These are phyloP conservation scores for Magnaporthales sp. DNA, from an alignment of 2,329 filamentous ascomycete genomes.

Conservation along the genomic window DNA sequence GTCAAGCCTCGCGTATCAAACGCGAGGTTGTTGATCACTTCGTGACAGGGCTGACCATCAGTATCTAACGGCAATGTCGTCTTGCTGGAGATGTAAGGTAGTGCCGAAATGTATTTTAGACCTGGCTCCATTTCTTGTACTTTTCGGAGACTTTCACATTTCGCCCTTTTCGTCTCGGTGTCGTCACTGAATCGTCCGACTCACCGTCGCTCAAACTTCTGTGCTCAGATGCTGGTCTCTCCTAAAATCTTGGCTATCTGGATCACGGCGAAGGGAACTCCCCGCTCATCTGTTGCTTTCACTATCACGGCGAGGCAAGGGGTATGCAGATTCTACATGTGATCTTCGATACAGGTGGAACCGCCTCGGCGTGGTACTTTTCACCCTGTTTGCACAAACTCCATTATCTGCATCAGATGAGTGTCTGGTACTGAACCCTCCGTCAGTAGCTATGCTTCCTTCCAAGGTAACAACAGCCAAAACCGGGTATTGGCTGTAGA, in stretches of 20 bases:
- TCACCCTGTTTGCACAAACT: background rate
- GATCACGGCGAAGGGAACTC: background rate
- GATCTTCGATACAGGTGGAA: background rate
- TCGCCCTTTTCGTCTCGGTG: background rate
- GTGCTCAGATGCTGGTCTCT: background rate
- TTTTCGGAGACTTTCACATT: background rate
- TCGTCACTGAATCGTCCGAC: background rate
- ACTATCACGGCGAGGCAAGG: background rate
- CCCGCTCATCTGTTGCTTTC: background rate
- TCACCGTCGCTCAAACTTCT: background rate
- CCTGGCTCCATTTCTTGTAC: no score
- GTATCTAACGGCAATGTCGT: background rate
- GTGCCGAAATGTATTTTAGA: no score
- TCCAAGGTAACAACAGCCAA: background rate
- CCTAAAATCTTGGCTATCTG: background rate
- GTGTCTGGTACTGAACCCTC: background rate
- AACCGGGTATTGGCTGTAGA: background rate
- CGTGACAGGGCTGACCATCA: background rate
- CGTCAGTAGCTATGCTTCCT: background rate
- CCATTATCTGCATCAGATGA: background rate
- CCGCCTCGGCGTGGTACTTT: background rate
- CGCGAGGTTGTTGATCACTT: background rate
- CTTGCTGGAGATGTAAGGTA: background rate
- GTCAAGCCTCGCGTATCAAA: no score
- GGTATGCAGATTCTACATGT: background rate